These are phyloP conservation scores for Nemania diffusa DNA, from an alignment of 2,329 filamentous ascomycete species.

Conservation along the genomic window DNA sequence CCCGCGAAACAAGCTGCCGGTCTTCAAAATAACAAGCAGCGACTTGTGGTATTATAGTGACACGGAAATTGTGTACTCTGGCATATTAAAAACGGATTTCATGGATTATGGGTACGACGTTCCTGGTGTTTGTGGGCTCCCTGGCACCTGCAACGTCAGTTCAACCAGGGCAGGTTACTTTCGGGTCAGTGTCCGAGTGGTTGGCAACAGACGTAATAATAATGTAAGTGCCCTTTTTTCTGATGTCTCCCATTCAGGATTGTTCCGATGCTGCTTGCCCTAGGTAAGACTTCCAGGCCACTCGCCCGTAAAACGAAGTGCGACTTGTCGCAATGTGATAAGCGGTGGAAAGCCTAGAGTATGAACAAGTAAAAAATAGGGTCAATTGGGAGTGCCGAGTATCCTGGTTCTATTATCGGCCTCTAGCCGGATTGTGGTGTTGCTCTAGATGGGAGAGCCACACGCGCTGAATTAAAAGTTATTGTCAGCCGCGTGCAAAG, in stretches of 20 bases:
- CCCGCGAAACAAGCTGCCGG: slow-evolving; percentile 14
- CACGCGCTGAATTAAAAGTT: slow-evolving; percentile 20
- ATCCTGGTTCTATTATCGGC: slow-evolving; percentile 22
- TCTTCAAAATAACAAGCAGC: not conserved
- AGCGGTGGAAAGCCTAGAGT: not conserved
- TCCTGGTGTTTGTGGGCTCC: slow-evolving; percentile 19
- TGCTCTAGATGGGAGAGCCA: slow-evolving; percentile 14
- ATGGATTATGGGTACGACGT: slow-evolving; percentile 31
- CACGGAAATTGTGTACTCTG: slow-evolving; percentile 15
- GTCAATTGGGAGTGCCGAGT: not conserved
- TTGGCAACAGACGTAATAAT: slow-evolving; percentile 25
- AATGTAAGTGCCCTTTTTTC: slow-evolving; percentile 26
- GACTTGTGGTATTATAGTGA: slow-evolving; percentile 17
- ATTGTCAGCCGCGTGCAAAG: slow-evolving; percentile 34
- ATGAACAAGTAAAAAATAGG: slow-evolving; percentile 10
- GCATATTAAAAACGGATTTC: slow-evolving; percentile 17
- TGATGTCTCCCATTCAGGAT: slow-evolving; percentile 30
- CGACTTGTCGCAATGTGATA: slow-evolving; percentile 20
- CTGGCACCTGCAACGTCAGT: slow-evolving; percentile 28
- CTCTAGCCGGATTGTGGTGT: slow-evolving; percentile 3
- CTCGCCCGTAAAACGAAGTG: slow-evolving; percentile 25
- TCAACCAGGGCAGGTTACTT: slow-evolving; percentile 28
- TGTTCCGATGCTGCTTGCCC: slow-evolving; percentile 35
- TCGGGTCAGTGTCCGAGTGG: slow-evolving; percentile 31
- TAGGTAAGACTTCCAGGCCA: slow-evolving; percentile 23